A percentile compares a stretch with the other conserved stretches of the same genome.
These are phyloP conservation scores for Epipyxis sp. DNA, from an alignment of 108 stramenopile species.

Conservation along the genomic window DNA sequence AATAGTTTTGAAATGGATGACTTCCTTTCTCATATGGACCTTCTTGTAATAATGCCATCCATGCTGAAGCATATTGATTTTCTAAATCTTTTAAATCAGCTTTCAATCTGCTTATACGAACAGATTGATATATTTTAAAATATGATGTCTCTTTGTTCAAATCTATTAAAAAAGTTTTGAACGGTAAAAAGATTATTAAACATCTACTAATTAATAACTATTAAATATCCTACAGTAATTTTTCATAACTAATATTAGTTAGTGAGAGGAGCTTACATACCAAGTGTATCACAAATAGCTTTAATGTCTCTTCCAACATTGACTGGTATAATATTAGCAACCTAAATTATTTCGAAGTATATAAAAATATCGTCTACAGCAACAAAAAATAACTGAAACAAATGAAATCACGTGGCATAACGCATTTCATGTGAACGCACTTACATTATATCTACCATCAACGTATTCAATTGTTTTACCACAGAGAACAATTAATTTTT, in stretches of 20 bases:
- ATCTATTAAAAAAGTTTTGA: slow-evolving; percentile 6
- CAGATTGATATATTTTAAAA: not conserved
- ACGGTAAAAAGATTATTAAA: not conserved
- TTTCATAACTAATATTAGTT: not conserved
- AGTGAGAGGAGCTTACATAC: not conserved
- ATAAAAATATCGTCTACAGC: too few species aligned
- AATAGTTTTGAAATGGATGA: not conserved
- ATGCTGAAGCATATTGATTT: not conserved
- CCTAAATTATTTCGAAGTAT: too few species aligned
- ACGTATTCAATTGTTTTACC: too few species aligned
- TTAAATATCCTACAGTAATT: not conserved
- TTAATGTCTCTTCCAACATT: not conserved
- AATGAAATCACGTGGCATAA: too few species aligned
- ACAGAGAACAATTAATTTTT: too few species aligned
- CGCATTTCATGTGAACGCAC: too few species aligned
- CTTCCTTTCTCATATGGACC: not conserved
- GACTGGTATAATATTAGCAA: not conserved
- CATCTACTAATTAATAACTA: not conserved
- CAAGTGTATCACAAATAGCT: not conserved
- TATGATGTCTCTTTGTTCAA: not conserved
- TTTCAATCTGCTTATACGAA: not conserved
- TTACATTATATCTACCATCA: too few species aligned
- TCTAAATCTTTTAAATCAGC: slow-evolving; percentile 5
- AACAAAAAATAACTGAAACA: too few species aligned
- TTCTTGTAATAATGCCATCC: not conserved